phyloP scores from a whole-genome alignment of 306 rosid species.

The Quercus variabilis region DNA sequence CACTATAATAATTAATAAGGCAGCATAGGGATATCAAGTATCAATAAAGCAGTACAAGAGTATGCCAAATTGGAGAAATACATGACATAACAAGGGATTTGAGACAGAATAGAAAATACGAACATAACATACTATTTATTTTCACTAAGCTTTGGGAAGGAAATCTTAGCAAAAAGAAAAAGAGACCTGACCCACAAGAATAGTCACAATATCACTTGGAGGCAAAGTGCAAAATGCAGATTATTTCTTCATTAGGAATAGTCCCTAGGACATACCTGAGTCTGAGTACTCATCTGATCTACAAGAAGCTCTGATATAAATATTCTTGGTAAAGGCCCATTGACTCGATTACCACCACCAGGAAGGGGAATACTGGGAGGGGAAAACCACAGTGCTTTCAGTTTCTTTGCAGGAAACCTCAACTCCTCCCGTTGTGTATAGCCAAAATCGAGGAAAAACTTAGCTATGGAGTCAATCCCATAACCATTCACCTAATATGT shows the following conservation, averaged over 20 bases:
- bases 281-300: conserved; percentile 72
- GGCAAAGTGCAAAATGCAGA: conserved; percentile 7
- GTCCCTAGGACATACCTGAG: conserved; percentile 56
- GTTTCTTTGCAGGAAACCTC: conserved; percentile 76
- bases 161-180: not conserved
- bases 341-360: conserved; percentile 43
- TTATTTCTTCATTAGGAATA: not conserved
- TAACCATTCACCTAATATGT: conserved; percentile 67
- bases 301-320: conserved; percentile 92
- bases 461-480: conserved; percentile 85
- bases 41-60: not conserved
- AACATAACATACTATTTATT: not conserved
- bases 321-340: conserved; percentile 85
- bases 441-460: conserved; percentile 76
- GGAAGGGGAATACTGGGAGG: conserved; percentile 53
- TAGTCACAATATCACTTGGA: not conserved
- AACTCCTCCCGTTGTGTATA: conserved; percentile 65
- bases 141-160: conserved; percentile 2
- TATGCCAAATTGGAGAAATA: not conserved
- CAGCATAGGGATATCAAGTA: not conserved
- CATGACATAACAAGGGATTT: not conserved
- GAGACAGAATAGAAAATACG: not conserved
- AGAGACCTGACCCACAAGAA: not conserved
- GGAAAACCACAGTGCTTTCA: conserved; percentile 92
- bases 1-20: too few species aligned